Base-by-base conservation (phyloP, 768 basidiomycete species). In the Hemileccinum impolitum region DNA sequence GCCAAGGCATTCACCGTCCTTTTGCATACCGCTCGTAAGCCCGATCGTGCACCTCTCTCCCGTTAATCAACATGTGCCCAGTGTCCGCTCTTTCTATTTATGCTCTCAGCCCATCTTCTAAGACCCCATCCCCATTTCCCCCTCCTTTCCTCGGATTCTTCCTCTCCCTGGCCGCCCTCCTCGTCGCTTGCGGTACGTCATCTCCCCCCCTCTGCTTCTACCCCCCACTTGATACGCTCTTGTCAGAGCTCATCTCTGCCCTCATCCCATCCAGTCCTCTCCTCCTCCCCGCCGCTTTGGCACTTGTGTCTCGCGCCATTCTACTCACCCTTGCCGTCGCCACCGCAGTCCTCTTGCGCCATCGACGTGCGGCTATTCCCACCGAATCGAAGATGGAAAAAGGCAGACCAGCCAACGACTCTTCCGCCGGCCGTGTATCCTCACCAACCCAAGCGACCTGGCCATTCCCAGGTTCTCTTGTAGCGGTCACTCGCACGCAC, bases 401-500 rank as follows among this genome's bases (percentile, higher is more conserved):
- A 34, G 49, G 43, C 19, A 4, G 0, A 11, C 17, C 40, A 37
- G 32, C 31, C 19, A 35, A 45, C 17, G 45, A 43, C 6, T 38
- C 48, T 13, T 37, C 48, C 23, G 44, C 47, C 3, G 46, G 50
- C 7, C 55, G 67, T 5, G 56, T 63, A 30, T 65, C 65, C 19
- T 67, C 67, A 31, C 63, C 66, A 23, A 67, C 65, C 15, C 54
- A 48, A 17, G 65, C 47, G 18, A 67, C 65, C 1, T 69, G 66
- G 66, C 66, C 66, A 18, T 67, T 67, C 43, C 66, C 65, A 9
- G 65, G 57, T 43, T 61, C 63, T 15, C 63, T 67, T 8, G 56
- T 57, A 17, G 46, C 23, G 3, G 35, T 47, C 34, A 45, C 39
- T 28, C 36, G n/a, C 14, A 32, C 43, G 23, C 35, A 17, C 28